Conservation (phyloP, 495 filamentous ascomycete species). For the Cercophora samala region DNA sequence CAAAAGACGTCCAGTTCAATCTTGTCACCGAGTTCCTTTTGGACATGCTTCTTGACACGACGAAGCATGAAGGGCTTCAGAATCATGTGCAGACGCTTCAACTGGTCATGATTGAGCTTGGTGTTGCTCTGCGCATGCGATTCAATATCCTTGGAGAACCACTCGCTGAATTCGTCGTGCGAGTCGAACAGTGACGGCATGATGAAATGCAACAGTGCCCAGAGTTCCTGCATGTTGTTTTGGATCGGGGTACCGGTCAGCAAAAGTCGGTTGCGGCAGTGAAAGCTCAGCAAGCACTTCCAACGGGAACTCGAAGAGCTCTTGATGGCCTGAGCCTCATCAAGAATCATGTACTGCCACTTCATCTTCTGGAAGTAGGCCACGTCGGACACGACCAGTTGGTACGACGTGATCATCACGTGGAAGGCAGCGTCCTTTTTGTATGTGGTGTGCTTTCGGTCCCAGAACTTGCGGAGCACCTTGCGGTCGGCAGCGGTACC, state of each 20-base stretch:
- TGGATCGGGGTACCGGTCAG: conserved; percentile 97
- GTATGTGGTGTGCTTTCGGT: conserved; percentile 94
- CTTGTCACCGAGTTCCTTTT: conserved; percentile 98
- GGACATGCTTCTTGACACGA: conserved; percentile 98
- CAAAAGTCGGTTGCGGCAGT: conserved; percentile 90
- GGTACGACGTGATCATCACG: conserved; percentile 94
- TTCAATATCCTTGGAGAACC: conserved; percentile 99
- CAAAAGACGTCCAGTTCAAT: conserved; percentile 96
- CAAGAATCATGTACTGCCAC: conserved; percentile 99
- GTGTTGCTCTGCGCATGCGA: conserved; percentile 98
- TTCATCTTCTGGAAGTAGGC: conserved; percentile 97
- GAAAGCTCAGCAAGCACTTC: conserved; percentile 92
- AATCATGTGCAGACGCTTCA: conserved; percentile 97
- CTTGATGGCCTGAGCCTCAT: conserved; percentile 98
- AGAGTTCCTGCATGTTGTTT: conserved; percentile 99
- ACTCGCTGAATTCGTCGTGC: conserved; percentile 98
- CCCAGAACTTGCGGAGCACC: conserved; percentile 97
- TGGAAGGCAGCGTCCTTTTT: conserved; percentile 90
- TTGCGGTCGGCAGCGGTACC: conserved; percentile 92
- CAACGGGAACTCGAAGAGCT: conserved; percentile 93
- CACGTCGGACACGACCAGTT: conserved; percentile 91
- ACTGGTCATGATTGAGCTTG: conserved; percentile 95
- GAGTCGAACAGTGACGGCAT: conserved; percentile 98
- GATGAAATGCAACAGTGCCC: conserved; percentile 97
- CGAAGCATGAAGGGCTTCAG: conserved; percentile 99